A percentile compares a stretch with the other conserved stretches of the same genome.
phyloP scores from a whole-genome alignment of 2,329 filamentous ascomycete species.

The Sarocladium oryzae region DNA sequence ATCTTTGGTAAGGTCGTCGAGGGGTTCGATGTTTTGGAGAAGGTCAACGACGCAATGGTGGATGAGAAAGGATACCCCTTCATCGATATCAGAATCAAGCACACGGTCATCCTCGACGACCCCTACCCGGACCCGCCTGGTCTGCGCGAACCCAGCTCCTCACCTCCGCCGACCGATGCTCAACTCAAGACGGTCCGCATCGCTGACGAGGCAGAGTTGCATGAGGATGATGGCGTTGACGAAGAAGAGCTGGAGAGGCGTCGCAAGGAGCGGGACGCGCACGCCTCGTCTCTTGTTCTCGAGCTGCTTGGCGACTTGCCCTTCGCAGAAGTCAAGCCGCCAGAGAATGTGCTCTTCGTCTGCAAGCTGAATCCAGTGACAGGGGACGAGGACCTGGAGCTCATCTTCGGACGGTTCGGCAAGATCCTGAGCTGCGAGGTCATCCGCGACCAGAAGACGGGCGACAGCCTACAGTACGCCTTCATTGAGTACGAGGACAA shows the following conservation, averaged over 20 bases:
- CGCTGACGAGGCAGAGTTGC: constrained; percentile 76
- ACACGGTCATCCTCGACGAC: constrained; percentile 87
- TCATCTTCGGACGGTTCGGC: constrained; percentile 96
- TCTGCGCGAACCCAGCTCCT: constrained; percentile 69
- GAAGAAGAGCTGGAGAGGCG: constrained; percentile 75
- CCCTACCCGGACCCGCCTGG: constrained; percentile 78
- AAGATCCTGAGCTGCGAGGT: constrained; percentile 94
- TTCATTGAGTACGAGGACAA: constrained; percentile 97
- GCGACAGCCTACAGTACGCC: constrained; percentile 92
- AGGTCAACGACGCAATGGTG: constrained; percentile 84
- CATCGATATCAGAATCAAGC: constrained; percentile 90
- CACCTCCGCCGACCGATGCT: constrained; percentile 73
- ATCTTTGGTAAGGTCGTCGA: constrained; percentile 95
- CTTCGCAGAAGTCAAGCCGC: constrained; percentile 94
- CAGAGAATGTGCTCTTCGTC: constrained; percentile 94
- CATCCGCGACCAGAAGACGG: constrained; percentile 87
- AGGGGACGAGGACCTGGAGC: constrained; percentile 84
- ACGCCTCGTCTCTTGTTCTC: constrained; percentile 87
- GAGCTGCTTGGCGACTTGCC: constrained; percentile 98
- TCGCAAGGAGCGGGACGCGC: constrained; percentile 81
- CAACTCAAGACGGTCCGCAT: constrained; percentile 91
- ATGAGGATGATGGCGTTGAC: constrained; percentile 63
- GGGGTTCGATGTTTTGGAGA: constrained; percentile 88
- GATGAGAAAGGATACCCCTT: constrained; percentile 82
- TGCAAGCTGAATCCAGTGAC: constrained; percentile 98